Base-by-base conservation (phyloP, 208 protist species). In the Herpetomonas tarakana region DNA sequence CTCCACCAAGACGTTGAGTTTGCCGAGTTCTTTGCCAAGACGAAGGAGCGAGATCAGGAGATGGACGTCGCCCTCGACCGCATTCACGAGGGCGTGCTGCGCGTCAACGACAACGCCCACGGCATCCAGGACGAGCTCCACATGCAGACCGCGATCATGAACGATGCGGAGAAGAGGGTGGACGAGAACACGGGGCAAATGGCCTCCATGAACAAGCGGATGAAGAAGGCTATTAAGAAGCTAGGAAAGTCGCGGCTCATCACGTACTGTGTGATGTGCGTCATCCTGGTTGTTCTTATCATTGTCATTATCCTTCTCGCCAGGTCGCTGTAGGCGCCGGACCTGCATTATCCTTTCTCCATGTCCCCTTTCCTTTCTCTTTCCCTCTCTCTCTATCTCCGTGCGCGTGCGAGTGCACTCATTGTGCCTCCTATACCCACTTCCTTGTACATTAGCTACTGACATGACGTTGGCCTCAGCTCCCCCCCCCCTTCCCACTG, bases 41-140 rank as follows among this genome's bases (percentile, higher is more conserved):
- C 71, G n/a, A 64, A 72, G 45, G 65, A 75, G 27, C 78, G 68
- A 54, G 69, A 88, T 56, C 52, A 60, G 19, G 52, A 54, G 27
- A 83, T 88, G 38, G 80, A 86, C 58, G 66, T 68, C 18, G 65
- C 75, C 9, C 69, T 88, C 7, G 81, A 85, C 53, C 68, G 79
- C 18, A 89, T 89, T 29, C 64, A 79, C 47, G 62, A 66, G 19
- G 75, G 78, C 24, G 75, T 86, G 29, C 57, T 68, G 50, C 62
- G 72, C 16, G 55, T 88, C 3, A 68, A 74, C 49, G 66, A 84
- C 25, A 84, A 84, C 47, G 81, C 78, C 41, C 69, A 71, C 44
- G 51, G 66, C 21, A 86, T 92, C 26, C 56, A 74, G 2, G 55
- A 74, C 44, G 71, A 88, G 58, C 63, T 92, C 3, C 16, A 71